Evolutionary conservation across 139 green algal genomes (phyloP), one percentile per base, ranked within the genome.

Genomic region (Asterochloris erici): DNA sequence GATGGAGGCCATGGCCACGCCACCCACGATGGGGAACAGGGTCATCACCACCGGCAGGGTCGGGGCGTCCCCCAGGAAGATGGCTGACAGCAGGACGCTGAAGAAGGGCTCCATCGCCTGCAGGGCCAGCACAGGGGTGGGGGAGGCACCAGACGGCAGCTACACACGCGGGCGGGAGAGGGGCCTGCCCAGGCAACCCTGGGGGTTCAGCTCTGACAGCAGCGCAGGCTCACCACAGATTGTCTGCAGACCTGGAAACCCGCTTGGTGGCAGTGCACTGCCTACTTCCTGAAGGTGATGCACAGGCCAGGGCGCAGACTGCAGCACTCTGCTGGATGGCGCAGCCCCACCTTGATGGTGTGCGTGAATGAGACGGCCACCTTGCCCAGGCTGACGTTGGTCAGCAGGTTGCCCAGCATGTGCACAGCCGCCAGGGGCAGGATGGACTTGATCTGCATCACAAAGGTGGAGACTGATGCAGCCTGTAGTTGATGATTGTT

Each of bases 341-440:
- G 2, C 38, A 54, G 6, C 27, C 24, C 12, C 24, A 93, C 92
- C 90, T 99, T 99, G 85, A 99, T 98, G 63, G 97, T 99, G 92
- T 99, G 97, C 14, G 97, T 99, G 93, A 99, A 99, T 75, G 93
- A 98, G 21, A 99, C 96, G 0, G 97, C 96, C 69, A 99, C 97
- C 24, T 93, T 89, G 61, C 97, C 96, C 66, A 99, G 91, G 79
- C 84, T 94, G 69, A 99, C 86, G 86, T 99, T 99, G 84, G 97
- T 99, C 28, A 99, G 91, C 83, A 96, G 66, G 86, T 99, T 99
- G 79, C 97, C 97, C 68, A 99, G 85, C 0, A 94, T 96, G 92
- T 99, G 96, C 27, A 99, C 94, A 16, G 92, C 74, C 0, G 97
- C 97, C 66, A 99, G 90, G 4, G 97, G 97, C 12, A 95, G 78